phyloP scores from a whole-genome alignment of 139 green algal genomes.

The Haematococcus lacustris region DNA sequence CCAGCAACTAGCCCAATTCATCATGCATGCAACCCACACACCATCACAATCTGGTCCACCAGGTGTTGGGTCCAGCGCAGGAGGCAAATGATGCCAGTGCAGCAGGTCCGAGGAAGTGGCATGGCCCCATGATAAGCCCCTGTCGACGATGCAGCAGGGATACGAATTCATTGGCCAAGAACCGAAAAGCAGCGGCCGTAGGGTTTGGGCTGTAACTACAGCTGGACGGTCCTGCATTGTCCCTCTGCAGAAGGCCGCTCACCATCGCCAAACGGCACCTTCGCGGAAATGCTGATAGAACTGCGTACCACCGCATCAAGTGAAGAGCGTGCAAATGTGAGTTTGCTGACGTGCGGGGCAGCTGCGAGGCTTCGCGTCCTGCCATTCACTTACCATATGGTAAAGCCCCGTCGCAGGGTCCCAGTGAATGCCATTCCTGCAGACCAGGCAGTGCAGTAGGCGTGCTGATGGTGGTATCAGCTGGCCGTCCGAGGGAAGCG shows the following conservation, averaged over 20 bases:
- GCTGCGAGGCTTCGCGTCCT: too few species aligned
- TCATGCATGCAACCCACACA: not conserved
- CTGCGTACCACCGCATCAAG: too few species aligned
- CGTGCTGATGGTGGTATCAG: not conserved
- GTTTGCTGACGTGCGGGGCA: too few species aligned
- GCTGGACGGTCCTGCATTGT: too few species aligned
- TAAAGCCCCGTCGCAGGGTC: not conserved
- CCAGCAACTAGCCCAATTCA: not conserved
- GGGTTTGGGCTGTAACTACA: too few species aligned
- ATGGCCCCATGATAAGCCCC: conserved; percentile 76
- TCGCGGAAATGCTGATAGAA: not conserved
- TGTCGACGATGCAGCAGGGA: not conserved
- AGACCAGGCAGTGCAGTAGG: not conserved
- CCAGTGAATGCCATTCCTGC: not conserved
- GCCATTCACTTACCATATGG: too few species aligned
- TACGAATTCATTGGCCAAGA: too few species aligned
- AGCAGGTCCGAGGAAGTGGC: conserved; percentile 43
- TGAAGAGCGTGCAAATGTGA: too few species aligned
- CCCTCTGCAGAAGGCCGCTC: too few species aligned
- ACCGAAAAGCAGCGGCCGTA: too few species aligned
- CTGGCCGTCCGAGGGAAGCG: not conserved
- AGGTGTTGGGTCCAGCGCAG: not conserved
- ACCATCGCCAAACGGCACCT: not conserved
- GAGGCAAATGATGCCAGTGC: conserved; percentile 35
- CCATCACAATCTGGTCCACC: conserved; percentile 10